phyloP scores from a whole-genome alignment of 2,329 filamentous ascomycete species.

The Fonsecaea pedrosoi region DNA sequence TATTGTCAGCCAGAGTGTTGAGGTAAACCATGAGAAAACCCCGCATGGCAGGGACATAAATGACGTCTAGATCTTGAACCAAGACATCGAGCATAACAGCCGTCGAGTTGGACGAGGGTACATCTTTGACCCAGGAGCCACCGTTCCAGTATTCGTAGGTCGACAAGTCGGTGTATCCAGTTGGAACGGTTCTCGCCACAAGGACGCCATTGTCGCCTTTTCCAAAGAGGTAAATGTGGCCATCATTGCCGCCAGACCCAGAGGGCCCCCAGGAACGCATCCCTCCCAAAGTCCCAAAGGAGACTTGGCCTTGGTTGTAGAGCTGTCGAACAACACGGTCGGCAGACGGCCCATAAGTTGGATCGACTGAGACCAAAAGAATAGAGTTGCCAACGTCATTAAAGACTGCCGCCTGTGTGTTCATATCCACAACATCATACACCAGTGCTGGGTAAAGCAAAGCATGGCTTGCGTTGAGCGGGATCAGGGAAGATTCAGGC shows the following conservation, averaged over 20 bases:
- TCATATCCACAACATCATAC: conserved; percentile 43
- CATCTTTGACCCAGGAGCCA: conserved; percentile 37
- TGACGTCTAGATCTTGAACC: conserved; percentile 44
- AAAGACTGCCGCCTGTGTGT: conserved; percentile 40
- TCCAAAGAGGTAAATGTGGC: conserved; percentile 45
- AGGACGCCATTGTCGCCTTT: conserved; percentile 41
- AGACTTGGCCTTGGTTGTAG: conserved; percentile 41
- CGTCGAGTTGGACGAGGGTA: conserved; percentile 35
- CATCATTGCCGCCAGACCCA: conserved; percentile 42
- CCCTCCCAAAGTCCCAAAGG: conserved; percentile 44
- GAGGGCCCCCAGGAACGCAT: conserved; percentile 43
- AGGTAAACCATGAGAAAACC: conserved; percentile 46
- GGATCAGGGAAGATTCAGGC: conserved; percentile 44
- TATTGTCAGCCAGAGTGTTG: conserved; percentile 43
- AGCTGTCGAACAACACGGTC: conserved; percentile 42
- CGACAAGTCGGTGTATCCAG: conserved; percentile 34
- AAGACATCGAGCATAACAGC: conserved; percentile 41
- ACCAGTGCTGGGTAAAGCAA: conserved; percentile 44
- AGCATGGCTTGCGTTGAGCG: conserved; percentile 41
- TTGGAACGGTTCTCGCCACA: conserved; percentile 38
- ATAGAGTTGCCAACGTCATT: conserved; percentile 43
- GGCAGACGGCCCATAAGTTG: conserved; percentile 41
- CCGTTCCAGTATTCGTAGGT: conserved; percentile 44
- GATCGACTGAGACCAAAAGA: conserved; percentile 40
- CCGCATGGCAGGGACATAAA: conserved; percentile 44